phyloP scores from a whole-genome alignment of 2,329 filamentous ascomycete genomes.

The Seiridium unicorne region DNA sequence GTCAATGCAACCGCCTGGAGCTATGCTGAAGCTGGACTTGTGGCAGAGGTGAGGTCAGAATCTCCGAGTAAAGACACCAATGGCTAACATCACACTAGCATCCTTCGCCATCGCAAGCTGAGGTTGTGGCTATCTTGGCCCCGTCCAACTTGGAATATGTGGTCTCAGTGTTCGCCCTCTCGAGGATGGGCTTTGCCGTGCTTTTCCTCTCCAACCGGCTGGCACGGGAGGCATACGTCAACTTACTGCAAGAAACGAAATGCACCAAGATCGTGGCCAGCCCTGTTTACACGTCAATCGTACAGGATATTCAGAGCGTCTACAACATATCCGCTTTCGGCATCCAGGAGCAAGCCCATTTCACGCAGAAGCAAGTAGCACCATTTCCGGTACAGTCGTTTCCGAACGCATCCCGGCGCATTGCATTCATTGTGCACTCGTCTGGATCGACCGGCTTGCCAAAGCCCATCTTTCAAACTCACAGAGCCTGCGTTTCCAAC shows the following conservation, averaged over 20 bases:
- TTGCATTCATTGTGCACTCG: slow-evolving; percentile 42
- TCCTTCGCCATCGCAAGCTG: not conserved
- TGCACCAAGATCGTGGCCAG: slow-evolving; percentile 35
- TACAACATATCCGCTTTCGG: slow-evolving; percentile 17
- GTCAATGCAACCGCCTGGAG: not conserved
- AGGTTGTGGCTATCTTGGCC: slow-evolving; percentile 36
- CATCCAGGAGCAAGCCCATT: slow-evolving; percentile 20
- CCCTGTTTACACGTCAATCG: slow-evolving; percentile 27
- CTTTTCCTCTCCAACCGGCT: slow-evolving; percentile 42
- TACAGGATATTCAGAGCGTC: slow-evolving; percentile 25
- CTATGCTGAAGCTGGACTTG: not conserved
- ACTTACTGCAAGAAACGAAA: slow-evolving; percentile 33
- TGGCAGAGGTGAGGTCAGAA: not conserved
- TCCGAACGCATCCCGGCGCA: slow-evolving; percentile 14
- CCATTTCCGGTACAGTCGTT: not conserved
- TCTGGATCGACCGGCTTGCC: slow-evolving; percentile 47
- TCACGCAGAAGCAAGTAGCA: slow-evolving; percentile 15
- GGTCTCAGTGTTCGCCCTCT: slow-evolving; percentile 40
- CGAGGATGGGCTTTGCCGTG: slow-evolving; percentile 39
- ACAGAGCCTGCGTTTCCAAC: not conserved
- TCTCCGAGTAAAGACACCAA: not conserved
- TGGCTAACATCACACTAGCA: not conserved
- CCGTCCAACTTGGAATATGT: slow-evolving; percentile 39
- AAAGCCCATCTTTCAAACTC: slow-evolving; percentile 33
- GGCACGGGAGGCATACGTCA: slow-evolving; percentile 35